These are phyloP conservation scores for Bipolaris sorokiniana DNA, from an alignment of 2,329 filamentous ascomycete species.

Conservation along the genomic window DNA sequence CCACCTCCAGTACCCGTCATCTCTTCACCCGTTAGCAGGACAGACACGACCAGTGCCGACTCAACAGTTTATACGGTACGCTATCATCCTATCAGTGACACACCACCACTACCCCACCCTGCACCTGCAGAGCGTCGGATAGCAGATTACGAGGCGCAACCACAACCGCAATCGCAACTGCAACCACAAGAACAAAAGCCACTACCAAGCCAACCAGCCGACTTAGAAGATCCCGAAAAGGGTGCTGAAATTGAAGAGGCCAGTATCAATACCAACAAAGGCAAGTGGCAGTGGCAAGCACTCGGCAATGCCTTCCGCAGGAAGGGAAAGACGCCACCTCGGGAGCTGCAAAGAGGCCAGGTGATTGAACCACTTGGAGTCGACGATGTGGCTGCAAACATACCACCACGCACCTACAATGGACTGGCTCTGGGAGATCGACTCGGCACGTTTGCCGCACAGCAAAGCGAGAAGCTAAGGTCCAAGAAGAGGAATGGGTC, in stretches of 20 bases:
- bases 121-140: slow-evolving; percentile 26
- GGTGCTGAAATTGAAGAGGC: slow-evolving; percentile 25
- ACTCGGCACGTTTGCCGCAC: slow-evolving; percentile 57
- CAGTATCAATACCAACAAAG: slow-evolving; percentile 18
- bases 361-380: slow-evolving; percentile 53
- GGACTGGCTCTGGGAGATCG: slow-evolving; percentile 54
- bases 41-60: slow-evolving; percentile 66
- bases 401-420: slow-evolving; percentile 53
- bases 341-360: slow-evolving; percentile 64
- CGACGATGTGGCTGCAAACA: slow-evolving; percentile 43
- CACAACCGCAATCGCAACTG: slow-evolving; percentile 5
- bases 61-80: slow-evolving; percentile 69
- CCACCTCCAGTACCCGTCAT: slow-evolving; percentile 53
- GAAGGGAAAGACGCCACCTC: slow-evolving; percentile 63
- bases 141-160: slow-evolving; percentile 11
- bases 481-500: slow-evolving; percentile 46
- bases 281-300: slow-evolving; percentile 55
- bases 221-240: slow-evolving; percentile 41
- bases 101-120: slow-evolving; percentile 31
- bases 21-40: slow-evolving; percentile 64
- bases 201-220: slow-evolving; percentile 12
- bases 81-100: slow-evolving; percentile 62
- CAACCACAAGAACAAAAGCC: slow-evolving; percentile 9
- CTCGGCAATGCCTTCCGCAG: slow-evolving; percentile 65
- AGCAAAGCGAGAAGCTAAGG: slow-evolving; percentile 54